Evolutionary conservation across 2,329 filamentous ascomycete species (phyloP).

Genomic region (Aspergillus eucalypticola): DNA sequence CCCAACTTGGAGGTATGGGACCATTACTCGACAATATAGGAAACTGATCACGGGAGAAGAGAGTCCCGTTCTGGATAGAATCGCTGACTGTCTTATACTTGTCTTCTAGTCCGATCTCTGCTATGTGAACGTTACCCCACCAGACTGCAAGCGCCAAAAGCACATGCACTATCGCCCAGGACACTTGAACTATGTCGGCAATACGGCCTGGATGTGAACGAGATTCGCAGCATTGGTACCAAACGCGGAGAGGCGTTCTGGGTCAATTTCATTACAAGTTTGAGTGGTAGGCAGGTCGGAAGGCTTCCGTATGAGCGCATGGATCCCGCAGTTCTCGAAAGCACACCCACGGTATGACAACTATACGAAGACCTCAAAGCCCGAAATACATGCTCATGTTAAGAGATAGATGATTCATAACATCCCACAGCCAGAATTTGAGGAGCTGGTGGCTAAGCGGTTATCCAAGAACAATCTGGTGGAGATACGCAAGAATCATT

Average conservation of each 20-base stretch:
- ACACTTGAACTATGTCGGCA: constrained; percentile 32
- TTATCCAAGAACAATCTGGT: constrained; percentile 22
- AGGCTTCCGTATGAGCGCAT: constrained; percentile 33
- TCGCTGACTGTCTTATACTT: not conserved
- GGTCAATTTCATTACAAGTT: constrained; percentile 45
- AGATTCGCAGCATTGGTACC: constrained; percentile 24
- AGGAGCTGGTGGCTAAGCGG: constrained; percentile 34
- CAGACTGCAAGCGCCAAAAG: constrained; percentile 30
- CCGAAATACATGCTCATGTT: not conserved
- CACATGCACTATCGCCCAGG: constrained; percentile 32
- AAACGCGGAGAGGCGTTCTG: constrained; percentile 37
- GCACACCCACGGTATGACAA: constrained; percentile 35
- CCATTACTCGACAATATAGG: not conserved
- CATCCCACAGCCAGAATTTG: constrained; percentile 45
- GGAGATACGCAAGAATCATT: constrained; percentile 22
- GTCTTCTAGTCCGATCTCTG: not conserved
- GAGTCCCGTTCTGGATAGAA: not conserved
- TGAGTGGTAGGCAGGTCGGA: constrained; percentile 40
- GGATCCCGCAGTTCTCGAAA: constrained; percentile 32
- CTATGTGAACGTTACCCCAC: constrained; percentile 21
- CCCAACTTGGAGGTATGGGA: constrained; percentile 1
- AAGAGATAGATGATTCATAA: constrained; percentile 44
- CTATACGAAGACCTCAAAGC: too few species aligned
- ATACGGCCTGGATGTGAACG: constrained; percentile 28
- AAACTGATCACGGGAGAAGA: not conserved